Evolutionary conservation across 2,329 filamentous ascomycete species (phyloP), one percentile per base, ranked within the genome.

Genomic region (Plectosphaerella sp.): DNA sequence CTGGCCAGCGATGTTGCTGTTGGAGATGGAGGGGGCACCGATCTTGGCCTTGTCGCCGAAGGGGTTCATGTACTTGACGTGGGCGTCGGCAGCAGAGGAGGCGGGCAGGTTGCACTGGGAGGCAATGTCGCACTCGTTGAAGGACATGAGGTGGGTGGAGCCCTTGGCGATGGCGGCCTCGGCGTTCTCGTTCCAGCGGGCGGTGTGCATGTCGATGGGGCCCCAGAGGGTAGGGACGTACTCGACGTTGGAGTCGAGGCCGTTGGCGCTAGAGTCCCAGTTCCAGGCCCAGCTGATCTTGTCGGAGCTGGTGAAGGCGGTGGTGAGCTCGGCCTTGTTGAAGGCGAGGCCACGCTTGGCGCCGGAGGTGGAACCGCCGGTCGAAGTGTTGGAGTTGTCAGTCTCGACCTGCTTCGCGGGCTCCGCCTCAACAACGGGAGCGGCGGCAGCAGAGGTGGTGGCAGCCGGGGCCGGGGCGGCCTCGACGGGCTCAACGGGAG

Each of bases 171-270:
- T 77, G 55, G 81, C 80, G 15, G 67, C 63, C 50, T 76, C 64
- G 45, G 77, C 83, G 56, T 78, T 75, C 14, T 54, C 45, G 33
- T 62, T 59, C 83, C 85, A 89, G 60, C 62, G 64, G 50, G 59
- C 51, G 52, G 74, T 74, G 65, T 79, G 74, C 12, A 68, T 66
- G 10, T 62, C 52, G 12, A 59, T 58, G 51, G 75, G 66, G 50
- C 80, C 77, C 84, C 82, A 89, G 47, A 89, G 79, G 70, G 83
- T 87, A 57, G 88, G 88, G 50, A 88, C 76, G 71, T 75, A 91
- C 62, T 78, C 73, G 61, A 84, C 62, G 48, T 63, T 64, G 18
- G 67, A 64, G 15, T 61, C 54, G 10, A 77, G 70, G 39, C 72
- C 70, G 54, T 70, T 67, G 47, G 72, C 61, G 11, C 57, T 57